These are phyloP conservation scores for Mycena leptocephala DNA, from an alignment of 768 basidiomycete species.

Conservation along the genomic window DNA sequence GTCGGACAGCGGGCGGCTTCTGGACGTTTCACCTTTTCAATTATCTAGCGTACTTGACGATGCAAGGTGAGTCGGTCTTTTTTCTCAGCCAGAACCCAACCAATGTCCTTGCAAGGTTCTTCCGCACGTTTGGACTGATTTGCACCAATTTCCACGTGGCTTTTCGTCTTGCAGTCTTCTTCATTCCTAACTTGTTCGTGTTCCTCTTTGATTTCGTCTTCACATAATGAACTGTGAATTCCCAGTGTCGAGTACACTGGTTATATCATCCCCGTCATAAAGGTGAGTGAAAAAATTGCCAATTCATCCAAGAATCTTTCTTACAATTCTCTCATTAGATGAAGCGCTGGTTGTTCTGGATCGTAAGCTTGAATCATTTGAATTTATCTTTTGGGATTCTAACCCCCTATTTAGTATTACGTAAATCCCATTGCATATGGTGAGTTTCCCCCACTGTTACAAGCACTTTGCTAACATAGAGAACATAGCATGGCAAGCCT, in stretches of 20 bases:
- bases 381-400: background rate
- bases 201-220: background rate
- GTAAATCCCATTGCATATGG: slow-evolving; percentile 85
- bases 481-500: slow-evolving; percentile 76
- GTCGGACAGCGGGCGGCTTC: slow-evolving; percentile 60
- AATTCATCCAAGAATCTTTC: background rate
- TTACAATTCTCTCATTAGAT: slow-evolving; percentile 50
- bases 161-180: slow-evolving; percentile 70
- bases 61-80: slow-evolving; percentile 61
- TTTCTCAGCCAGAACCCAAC: too few relatives aligned
- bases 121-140: slow-evolving; percentile 78
- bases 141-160: slow-evolving; percentile 64
- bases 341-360: slow-evolving; percentile 92
- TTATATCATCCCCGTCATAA: slow-evolving; percentile 76
- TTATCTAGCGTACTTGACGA: slow-evolving; percentile 76
- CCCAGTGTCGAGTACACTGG: slow-evolving; percentile 65
- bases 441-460: slow-evolving; percentile 40
- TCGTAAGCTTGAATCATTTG: slow-evolving; percentile 60
- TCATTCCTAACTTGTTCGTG: slow-evolving; percentile 80
- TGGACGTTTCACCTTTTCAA: slow-evolving; percentile 77
- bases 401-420: slow-evolving; percentile 70
- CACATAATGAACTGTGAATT: background rate
- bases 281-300: slow-evolving; percentile 29
- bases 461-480: background rate
- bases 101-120: slow-evolving; percentile 69